Conservation (phyloP, 108 stramenopile genomes). For the Pseudonitzschia multiseries region DNA sequence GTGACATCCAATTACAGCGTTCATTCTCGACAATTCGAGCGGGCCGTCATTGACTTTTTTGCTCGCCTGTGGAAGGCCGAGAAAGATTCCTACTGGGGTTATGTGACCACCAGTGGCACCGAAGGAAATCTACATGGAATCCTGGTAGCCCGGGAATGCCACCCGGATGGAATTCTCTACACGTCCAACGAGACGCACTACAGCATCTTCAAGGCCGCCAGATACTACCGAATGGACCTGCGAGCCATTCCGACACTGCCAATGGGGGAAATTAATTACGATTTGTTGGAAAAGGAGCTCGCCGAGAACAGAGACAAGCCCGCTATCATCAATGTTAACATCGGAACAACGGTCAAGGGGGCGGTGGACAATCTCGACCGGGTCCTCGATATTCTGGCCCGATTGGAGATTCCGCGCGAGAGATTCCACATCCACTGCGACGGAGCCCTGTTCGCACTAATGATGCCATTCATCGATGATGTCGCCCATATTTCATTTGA, state of each 20-base stretch:
- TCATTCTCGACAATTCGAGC: conserved; percentile 84
- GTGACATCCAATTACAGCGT: conserved; percentile 86
- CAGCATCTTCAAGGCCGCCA: conserved; percentile 84
- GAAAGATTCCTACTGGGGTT: conserved; percentile 78
- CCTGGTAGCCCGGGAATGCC: conserved; percentile 79
- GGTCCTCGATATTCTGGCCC: conserved; percentile 71
- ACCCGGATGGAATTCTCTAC: conserved; percentile 87
- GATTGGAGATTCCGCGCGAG: conserved; percentile 74
- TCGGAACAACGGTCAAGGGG: conserved; percentile 91
- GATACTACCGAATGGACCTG: conserved; percentile 88
- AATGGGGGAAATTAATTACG: conserved; percentile 90
- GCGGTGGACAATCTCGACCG: conserved; percentile 90
- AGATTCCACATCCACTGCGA: conserved; percentile 87
- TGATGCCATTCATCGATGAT: conserved; percentile 87
- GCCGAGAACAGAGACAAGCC: conserved; percentile 69
- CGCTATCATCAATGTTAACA: conserved; percentile 88
- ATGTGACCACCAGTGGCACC: conserved; percentile 87
- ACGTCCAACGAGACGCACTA: conserved; percentile 78
- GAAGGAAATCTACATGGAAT: conserved; percentile 89
- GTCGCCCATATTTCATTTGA: conserved; percentile 77
- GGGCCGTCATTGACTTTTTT: conserved; percentile 88
- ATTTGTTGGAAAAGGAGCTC: conserved; percentile 61
- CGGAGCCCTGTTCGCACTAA: conserved; percentile 87
- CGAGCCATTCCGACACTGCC: conserved; percentile 80
- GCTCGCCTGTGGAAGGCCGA: conserved; percentile 82